A percentile compares a stretch with the other conserved stretches of the same genome.
Evolutionary conservation across 768 basidiomycete genomes (phyloP).

Genomic region (Lepiota brunneoincarnata): DNA sequence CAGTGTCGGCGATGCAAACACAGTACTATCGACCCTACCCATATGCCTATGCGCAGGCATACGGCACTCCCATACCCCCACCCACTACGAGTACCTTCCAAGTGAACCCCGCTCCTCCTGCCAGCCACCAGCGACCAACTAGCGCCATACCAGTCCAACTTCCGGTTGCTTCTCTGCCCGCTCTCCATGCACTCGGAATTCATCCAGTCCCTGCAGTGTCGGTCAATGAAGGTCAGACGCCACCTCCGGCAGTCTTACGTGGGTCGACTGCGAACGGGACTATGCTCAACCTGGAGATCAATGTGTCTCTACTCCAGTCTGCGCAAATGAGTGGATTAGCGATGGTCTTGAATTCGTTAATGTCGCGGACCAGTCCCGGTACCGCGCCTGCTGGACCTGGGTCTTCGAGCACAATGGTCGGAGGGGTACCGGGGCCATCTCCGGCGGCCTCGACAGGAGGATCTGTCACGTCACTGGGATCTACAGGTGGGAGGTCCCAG

Average conservation of each 20-base stretch:
- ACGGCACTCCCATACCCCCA: constrained; percentile 36
- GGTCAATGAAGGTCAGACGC: constrained; percentile 54
- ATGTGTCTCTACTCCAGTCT: constrained; percentile 68
- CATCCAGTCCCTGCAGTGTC: constrained; percentile 61
- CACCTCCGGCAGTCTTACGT: constrained; percentile 74
- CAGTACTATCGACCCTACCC: constrained; percentile 67
- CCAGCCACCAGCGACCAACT: constrained; percentile 31
- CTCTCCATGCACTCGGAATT: constrained; percentile 72
- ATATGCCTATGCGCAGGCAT: constrained; percentile 63
- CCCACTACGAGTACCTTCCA: constrained; percentile 30
- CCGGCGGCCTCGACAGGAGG: neutral
- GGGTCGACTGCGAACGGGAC: constrained; percentile 70
- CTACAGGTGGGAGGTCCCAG: neutral
- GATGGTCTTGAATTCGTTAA: constrained; percentile 66
- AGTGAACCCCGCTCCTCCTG: constrained; percentile 24
- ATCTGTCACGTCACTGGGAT: neutral
- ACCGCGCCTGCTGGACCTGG: constrained; percentile 14
- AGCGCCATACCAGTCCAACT: constrained; percentile 66
- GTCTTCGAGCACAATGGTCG: constrained; percentile 4
- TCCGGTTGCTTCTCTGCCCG: constrained; percentile 61
- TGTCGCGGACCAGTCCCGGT: constrained; percentile 42
- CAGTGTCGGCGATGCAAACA: constrained; percentile 34
- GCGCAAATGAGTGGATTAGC: constrained; percentile 79
- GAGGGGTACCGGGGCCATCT: neutral
- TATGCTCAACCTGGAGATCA: constrained; percentile 76